A percentile compares a stretch with the other conserved stretches of the same genome.
These are phyloP conservation scores for Sordariomycetes sp. DNA, from an alignment of 2,329 filamentous ascomycete genomes.

Conservation along the genomic window DNA sequence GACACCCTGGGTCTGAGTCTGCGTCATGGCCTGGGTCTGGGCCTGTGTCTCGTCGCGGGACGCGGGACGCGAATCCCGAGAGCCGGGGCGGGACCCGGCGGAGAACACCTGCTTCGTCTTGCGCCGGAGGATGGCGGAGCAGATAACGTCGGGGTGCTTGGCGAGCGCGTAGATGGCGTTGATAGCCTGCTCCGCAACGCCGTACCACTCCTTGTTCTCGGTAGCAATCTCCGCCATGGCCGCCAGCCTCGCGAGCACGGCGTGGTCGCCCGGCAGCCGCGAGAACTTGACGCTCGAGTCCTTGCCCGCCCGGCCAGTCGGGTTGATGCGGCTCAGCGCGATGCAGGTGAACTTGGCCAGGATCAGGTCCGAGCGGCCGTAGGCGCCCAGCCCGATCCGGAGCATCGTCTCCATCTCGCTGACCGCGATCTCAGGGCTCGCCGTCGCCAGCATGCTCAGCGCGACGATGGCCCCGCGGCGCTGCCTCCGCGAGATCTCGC, in stretches of 20 bases:
- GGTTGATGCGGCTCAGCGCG: slow-evolving; percentile 82
- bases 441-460: slow-evolving; percentile 89
- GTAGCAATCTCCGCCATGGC: slow-evolving; percentile 78
- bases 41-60: slow-evolving; percentile 33
- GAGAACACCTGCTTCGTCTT: slow-evolving; percentile 77
- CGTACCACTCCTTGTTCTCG: slow-evolving; percentile 91
- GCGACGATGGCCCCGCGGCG: slow-evolving; percentile 91
- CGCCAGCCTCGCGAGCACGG: slow-evolving; percentile 69
- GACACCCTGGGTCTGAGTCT: slow-evolving; percentile 15
- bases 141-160: slow-evolving; percentile 87
- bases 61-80: slow-evolving; percentile 28
- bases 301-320: slow-evolving; percentile 62
- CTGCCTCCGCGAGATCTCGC: slow-evolving; percentile 86
- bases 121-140: slow-evolving; percentile 78
- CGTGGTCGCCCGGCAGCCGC: slow-evolving; percentile 84
- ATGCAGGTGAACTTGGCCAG: slow-evolving; percentile 94
- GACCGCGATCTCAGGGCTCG: slow-evolving; percentile 84
- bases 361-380: slow-evolving; percentile 74
- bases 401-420: slow-evolving; percentile 94
- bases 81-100: slow-evolving; percentile 17
- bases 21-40: slow-evolving; percentile 23
- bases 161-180: slow-evolving; percentile 90
- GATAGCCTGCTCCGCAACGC: slow-evolving; percentile 91
- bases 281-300: slow-evolving; percentile 59
- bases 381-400: slow-evolving; percentile 71